Percentiles rank a stretch among this genome's conserved stretches.
These are phyloP conservation scores for Adansonia rubrostipa DNA, from an alignment of 441 rosid species.

Conservation along the genomic window DNA sequence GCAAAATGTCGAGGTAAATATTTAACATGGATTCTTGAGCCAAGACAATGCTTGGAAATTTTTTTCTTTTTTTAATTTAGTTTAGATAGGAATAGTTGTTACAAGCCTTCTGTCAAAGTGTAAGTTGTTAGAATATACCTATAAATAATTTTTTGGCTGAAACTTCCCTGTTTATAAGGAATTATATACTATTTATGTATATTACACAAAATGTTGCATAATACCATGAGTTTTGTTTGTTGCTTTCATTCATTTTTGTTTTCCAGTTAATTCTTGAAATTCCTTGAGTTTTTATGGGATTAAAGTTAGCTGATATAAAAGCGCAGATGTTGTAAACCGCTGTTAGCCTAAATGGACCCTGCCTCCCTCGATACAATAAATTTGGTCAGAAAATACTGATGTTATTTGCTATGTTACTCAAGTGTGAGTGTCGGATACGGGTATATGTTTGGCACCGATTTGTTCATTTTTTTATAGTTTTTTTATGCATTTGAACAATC, in stretches of 20 bases:
- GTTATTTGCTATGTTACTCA: too few species aligned
- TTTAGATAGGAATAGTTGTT: constrained; percentile 6
- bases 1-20: constrained; percentile 22
- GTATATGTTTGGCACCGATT: too few species aligned
- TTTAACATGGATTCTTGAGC: constrained; percentile 20
- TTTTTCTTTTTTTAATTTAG: constrained; percentile 7
- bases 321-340: background rate
- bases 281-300: constrained; percentile 1
- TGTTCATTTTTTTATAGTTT: too few species aligned
- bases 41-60: constrained; percentile 17
- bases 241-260: background rate
- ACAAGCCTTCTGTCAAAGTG: constrained; percentile 11
- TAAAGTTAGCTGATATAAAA: background rate
- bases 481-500: too few species aligned
- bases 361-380: too few species aligned
- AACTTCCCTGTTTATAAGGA: background rate
- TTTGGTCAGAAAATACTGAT: too few species aligned
- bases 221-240: background rate
- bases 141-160: background rate
- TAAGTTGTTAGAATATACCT: background rate
- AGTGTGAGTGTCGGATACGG: too few species aligned
- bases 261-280: constrained; percentile 11
- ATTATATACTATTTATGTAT: constrained; percentile 6
- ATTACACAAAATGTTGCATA: constrained; percentile 3
- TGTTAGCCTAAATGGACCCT: background rate